Conservation (phyloP, 495 filamentous ascomycete genomes). For the Cryomyces antarcticus region DNA sequence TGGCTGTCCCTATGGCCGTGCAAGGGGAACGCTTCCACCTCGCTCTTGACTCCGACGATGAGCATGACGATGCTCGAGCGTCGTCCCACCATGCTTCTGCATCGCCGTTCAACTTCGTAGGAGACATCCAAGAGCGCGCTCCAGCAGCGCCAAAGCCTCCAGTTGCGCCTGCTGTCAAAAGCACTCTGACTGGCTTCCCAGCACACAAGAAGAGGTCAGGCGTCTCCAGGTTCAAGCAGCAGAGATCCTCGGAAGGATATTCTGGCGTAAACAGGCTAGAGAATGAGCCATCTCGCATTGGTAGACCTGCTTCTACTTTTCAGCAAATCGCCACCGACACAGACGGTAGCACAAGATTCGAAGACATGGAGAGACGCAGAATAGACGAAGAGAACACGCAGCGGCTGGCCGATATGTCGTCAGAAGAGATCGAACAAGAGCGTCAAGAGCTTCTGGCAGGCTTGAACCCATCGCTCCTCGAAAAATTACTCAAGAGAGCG, state of each 20-base stretch:
- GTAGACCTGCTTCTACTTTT: neutral
- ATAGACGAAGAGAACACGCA: slow-evolving; percentile 72
- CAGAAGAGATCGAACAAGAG: slow-evolving; percentile 58
- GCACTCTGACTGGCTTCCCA: slow-evolving; percentile 58
- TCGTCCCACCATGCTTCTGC: slow-evolving; percentile 5
- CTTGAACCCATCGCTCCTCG: slow-evolving; percentile 49
- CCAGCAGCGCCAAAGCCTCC: slow-evolving; percentile 36
- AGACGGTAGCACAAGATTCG: slow-evolving; percentile 3
- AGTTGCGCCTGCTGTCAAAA: slow-evolving; percentile 36
- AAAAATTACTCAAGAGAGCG: slow-evolving; percentile 57
- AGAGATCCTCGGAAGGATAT: slow-evolving; percentile 21
- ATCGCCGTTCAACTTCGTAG: slow-evolving; percentile 27
- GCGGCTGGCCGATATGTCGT: slow-evolving; percentile 58
- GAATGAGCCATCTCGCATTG: neutral
- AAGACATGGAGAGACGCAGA: slow-evolving; percentile 35
- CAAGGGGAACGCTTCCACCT: slow-evolving; percentile 9
- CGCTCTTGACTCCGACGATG: slow-evolving; percentile 2
- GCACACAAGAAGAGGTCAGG: slow-evolving; percentile 58
- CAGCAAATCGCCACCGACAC: neutral
- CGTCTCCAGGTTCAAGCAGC: slow-evolving; percentile 59
- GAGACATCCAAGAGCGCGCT: slow-evolving; percentile 59
- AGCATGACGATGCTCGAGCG: neutral
- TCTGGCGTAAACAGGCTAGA: neutral
- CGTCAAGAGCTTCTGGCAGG: slow-evolving; percentile 48
- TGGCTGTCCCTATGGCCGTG: neutral